Base-by-base conservation (phyloP, 2,329 filamentous ascomycete genomes). In the Colletotrichum sp. region DNA sequence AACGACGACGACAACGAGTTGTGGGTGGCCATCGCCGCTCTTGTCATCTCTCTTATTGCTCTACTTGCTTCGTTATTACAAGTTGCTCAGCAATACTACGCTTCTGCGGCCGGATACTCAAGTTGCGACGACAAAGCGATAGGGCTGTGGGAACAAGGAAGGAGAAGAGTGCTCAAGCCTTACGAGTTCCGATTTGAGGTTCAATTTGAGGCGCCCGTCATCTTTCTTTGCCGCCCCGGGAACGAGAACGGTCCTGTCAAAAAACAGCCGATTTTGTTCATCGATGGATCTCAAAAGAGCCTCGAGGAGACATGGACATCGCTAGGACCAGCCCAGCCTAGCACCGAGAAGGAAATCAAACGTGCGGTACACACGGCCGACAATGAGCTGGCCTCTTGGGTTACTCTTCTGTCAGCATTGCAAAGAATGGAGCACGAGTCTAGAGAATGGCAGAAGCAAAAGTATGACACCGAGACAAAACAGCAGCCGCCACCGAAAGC, bases 311-410 rank as follows among this genome's bases (percentile, higher is more conserved):
- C 36, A 39, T 39, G 36, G 36, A 39, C 36, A 39, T 39, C 36
- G 8, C 36, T 39, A 39, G 36, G 36, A 39, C 0, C 36, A 39
- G 36, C 36, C 36, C 36, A 39, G 36, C 36, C 36, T 39, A 39
- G 36, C 36, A 39, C 36, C 36, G 15, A 39, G 36, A 39, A 39
- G 36, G 36, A 39, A 9, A 39, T 39, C 0, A 39, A 39, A 39
- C 36, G 36, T 9, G 36, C 36, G 36, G 84, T 91, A 1, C 89
- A 90, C 76, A 92, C 90, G 3, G 88, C 89, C 8, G 89, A 91
- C 78, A 90, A 90, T 71, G 90, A 91, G 79, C 82, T 86, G n/a
- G 88, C 88, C 5, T 90, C 89, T 1, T 91, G 90, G 90, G 84
- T 89, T 6, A 84, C 85, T 8, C 81, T 92, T 13, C 83, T 91